phyloP scores from a whole-genome alignment of 768 basidiomycete species.

The Boletus subparvulus region DNA sequence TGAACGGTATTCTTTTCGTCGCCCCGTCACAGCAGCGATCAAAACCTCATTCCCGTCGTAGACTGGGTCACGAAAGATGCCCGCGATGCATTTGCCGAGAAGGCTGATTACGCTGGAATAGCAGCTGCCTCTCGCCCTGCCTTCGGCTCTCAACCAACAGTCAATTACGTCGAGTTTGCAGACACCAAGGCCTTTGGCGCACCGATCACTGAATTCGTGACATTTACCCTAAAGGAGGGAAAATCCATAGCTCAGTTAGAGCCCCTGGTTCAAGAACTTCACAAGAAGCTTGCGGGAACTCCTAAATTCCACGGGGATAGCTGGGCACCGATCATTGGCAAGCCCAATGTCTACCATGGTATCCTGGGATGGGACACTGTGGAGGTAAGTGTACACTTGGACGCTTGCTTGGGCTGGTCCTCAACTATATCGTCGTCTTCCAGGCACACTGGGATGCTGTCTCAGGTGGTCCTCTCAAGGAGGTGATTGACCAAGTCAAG shows the following conservation, averaged over 20 bases:
- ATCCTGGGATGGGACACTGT: constrained; percentile 40
- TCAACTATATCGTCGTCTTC: background rate
- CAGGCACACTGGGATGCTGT: constrained; percentile 40
- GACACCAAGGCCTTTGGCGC: constrained; percentile 22
- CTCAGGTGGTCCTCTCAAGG: constrained; percentile 25
- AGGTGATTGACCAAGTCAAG: constrained; percentile 27
- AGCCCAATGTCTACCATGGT: constrained; percentile 24
- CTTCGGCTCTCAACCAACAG: constrained; percentile 19
- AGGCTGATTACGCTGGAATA: constrained; percentile 3
- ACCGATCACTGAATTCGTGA: constrained; percentile 35
- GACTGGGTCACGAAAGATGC: constrained; percentile 29
- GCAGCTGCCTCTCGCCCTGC: constrained; percentile 5
- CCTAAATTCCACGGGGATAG: constrained; percentile 30
- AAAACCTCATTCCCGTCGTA: constrained; percentile 7
- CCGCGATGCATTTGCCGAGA: constrained; percentile 13
- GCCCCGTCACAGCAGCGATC: constrained; percentile 2
- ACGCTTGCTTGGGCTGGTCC: background rate
- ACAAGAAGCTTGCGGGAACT: constrained; percentile 20
- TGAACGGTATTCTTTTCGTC: constrained; percentile 14
- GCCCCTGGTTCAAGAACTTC: constrained; percentile 24
- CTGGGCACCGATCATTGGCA: constrained; percentile 25
- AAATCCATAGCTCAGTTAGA: constrained; percentile 17
- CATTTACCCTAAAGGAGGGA: constrained; percentile 31
- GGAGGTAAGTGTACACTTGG: constrained; percentile 19
- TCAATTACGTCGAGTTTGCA: constrained; percentile 23